These are phyloP conservation scores for Pezicula carpinea DNA, from an alignment of 2,329 filamentous ascomycete species.

Conservation along the genomic window DNA sequence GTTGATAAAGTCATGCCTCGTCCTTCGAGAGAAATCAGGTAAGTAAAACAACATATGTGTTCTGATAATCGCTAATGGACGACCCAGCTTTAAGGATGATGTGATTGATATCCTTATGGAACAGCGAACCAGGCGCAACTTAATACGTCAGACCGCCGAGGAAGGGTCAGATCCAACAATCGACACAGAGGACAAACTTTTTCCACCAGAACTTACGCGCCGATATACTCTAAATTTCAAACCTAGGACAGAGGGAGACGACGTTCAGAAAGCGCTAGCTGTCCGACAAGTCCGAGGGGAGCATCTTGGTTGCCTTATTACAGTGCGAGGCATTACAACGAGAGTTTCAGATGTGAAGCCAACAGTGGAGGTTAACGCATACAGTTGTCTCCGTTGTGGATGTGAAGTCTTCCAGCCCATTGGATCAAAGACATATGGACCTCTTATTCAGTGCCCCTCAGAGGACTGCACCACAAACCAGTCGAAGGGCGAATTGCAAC, in stretches of 20 bases:
- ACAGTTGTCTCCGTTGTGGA: slow-evolving; percentile 94
- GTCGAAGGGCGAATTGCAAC: slow-evolving; percentile 86
- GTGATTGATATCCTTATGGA: slow-evolving; percentile 96
- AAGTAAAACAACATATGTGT: slow-evolving; percentile 30
- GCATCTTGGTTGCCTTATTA: slow-evolving; percentile 89
- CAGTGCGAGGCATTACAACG: slow-evolving; percentile 88
- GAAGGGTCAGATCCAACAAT: slow-evolving; percentile 58
- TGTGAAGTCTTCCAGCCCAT: slow-evolving; percentile 98
- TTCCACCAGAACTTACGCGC: slow-evolving; percentile 86
- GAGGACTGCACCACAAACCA: slow-evolving; percentile 87
- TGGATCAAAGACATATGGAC: slow-evolving; percentile 84
- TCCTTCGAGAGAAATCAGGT: slow-evolving; percentile 73
- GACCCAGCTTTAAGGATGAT: slow-evolving; percentile 86
- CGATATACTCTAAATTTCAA: slow-evolving; percentile 97
- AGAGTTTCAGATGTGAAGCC: slow-evolving; percentile 97
- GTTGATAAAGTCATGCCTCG: slow-evolving; percentile 82
- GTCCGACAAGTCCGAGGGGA: slow-evolving; percentile 91
- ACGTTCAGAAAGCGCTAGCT: slow-evolving; percentile 64
- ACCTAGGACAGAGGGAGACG: slow-evolving; percentile 71
- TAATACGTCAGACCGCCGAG: slow-evolving; percentile 63
- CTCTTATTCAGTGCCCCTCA: slow-evolving; percentile 81
- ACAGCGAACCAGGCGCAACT: slow-evolving; percentile 78
- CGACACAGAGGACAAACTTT: slow-evolving; percentile 60
- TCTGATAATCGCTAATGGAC: slow-evolving; percentile 14
- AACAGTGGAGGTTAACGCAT: slow-evolving; percentile 94